Base-by-base conservation (phyloP, 2,329 filamentous ascomycete species). In the Colletotrichum tanaceti region DNA sequence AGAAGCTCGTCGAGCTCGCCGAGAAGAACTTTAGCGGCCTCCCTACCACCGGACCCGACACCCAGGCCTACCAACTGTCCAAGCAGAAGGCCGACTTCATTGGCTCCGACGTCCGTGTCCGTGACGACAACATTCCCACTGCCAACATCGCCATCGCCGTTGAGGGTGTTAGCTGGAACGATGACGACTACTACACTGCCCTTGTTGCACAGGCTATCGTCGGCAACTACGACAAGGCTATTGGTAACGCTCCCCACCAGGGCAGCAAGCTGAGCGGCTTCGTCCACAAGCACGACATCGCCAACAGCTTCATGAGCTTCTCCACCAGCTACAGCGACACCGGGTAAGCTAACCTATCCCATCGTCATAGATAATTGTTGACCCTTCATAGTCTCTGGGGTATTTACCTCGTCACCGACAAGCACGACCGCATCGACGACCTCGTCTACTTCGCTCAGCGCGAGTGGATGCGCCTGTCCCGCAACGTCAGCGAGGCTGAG, bases 241-340 rank as follows among this genome's bases (percentile, higher is more conserved):
- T 98, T 90, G 96, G 97, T 79, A 97, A 96, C 83, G 96, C 96
- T 70, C 91, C 94, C 73, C 96, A 98, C 86, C 91, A 98, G 79
- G 96, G 97, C 77, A 97, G 94, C 92, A 98, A 97, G 89, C 93
- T 99, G 77, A 97, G 93, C 86, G 90, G 91, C 73, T 93, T 96
- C 77, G 91, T 99, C 74, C 93, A 97, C 87, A 91, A 97, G 84
- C 90, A 98, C 85, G 91, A 94, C 81, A 89, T 99, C 71, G 96
- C 96, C 82, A 99, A 97, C 87, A 98, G 94, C 89, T 99, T 98
- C 89, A 99, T 99, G 97, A 97, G 93, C 86, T 99, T 99, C 86
- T 98, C 94, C 73, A 99, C 96, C 74, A 97, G 93, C 87, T 99
- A 99, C 86, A 98, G 94, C 79, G 96, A 99, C 82, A 99, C 96